Evolutionary conservation across 2,329 filamentous ascomycete genomes (phyloP), one percentile per base, ranked within the genome.

Genomic region (Fusarium clavum): DNA sequence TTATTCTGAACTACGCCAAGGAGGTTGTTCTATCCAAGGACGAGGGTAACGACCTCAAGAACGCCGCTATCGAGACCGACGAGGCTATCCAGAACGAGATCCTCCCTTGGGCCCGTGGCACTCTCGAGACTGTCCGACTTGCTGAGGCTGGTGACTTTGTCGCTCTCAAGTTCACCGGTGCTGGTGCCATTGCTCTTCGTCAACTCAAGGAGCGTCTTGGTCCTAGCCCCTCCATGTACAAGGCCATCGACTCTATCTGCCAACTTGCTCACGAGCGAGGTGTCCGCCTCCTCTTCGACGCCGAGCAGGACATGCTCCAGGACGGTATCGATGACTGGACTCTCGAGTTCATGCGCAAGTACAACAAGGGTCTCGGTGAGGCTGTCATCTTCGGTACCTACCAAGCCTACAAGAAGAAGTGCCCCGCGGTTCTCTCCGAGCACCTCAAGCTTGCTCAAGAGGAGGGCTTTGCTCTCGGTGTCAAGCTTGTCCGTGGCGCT

Each of bases 341-440:
- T 8, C 80, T 96, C 52, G 81, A 86, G n/a, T 91, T 94, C 72
- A 92, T 94, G 83, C 87, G 88, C 73, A 89, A 87, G 77, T 94
- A 92, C 83, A 97, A 97, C 82, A 87, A 83, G 67, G 82, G 80
- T 0, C 91, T 76, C 12, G 86, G 86, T 32, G 84, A 86, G 57
- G 90, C 92, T 6, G 87, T 94, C 55, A 85, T 98, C 59, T 97
- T 94, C 81, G 90, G 90, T 67, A 94, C 92, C 1, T 94, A 94
- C 79, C 92, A 94, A 79, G 90, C 90, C 2, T 94, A 94, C 79
- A 86, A 93, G 52, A 92, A 92, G 79, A 83, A 83, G 14, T 86
- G 86, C 1, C 87, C 91, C 0, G 74, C 77, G 5, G 84, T 87
- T 2, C 79, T 94, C 2, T 83, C 85, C 18, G 74, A 77, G 2